phyloP scores from a whole-genome alignment of 257 asterid genomes.

The Jasminum sambac region DNA sequence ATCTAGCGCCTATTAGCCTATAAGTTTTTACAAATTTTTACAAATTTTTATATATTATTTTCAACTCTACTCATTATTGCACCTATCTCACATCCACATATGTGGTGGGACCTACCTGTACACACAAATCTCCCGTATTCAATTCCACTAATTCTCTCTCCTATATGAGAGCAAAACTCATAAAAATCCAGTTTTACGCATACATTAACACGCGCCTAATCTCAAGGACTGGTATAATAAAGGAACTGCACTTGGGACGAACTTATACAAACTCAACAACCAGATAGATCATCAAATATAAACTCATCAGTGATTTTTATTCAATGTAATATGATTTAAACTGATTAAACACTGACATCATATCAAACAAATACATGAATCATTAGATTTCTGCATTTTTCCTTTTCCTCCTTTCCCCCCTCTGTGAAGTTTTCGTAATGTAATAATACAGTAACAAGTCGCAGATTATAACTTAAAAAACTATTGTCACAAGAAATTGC shows the following conservation, averaged over 20 bases:
- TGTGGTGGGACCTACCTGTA: no score
- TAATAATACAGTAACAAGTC: conserved; percentile 18
- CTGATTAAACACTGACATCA: background rate
- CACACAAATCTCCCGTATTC: no score
- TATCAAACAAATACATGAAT: conserved; percentile 3
- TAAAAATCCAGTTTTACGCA: no score
- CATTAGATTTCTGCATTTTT: conserved; percentile 17
- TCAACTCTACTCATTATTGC: no score
- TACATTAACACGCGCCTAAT: no score
- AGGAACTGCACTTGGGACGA: background rate
- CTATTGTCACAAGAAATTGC: conserved; percentile 35
- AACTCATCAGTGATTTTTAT: background rate
- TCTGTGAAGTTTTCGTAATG: conserved; percentile 11
- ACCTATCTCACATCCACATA: no score
- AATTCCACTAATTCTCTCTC: no score
- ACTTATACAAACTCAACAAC: background rate
- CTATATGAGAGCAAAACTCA: no score
- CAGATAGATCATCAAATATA: background rate
- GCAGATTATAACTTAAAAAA: conserved; percentile 21
- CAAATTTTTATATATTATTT: no score
- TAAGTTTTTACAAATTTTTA: no score
- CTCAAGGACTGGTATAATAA: background rate
- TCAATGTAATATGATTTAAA: background rate
- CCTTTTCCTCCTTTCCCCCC: no score
- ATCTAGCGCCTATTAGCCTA: no score